Conservation (phyloP, 2,329 filamentous ascomycete genomes). For the Penicillium sp. region DNA sequence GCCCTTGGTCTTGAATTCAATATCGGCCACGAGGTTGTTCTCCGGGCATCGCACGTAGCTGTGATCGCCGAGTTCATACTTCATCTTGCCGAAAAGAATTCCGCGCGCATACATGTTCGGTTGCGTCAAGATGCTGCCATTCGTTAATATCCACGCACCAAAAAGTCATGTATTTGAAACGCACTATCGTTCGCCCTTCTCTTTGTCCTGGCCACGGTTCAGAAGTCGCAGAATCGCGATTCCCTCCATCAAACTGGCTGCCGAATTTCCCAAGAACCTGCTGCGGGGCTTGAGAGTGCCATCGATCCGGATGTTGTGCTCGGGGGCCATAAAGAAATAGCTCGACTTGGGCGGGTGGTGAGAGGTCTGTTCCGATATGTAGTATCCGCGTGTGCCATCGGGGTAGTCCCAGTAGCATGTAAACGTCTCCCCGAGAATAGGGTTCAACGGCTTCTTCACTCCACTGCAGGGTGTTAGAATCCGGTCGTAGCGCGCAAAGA, state of each 20-base stretch:
- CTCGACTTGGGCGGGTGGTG: conserved; percentile 98
- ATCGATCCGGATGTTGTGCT: conserved; percentile 91
- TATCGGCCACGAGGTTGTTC: conserved; percentile 78
- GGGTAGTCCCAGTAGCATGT: conserved; percentile 94
- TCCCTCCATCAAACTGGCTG: conserved; percentile 97
- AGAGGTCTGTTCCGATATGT: conserved; percentile 95
- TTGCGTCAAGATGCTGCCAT: conserved; percentile 77
- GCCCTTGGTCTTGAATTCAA: conserved; percentile 98
- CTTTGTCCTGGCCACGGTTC: conserved; percentile 66
- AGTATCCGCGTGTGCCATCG: conserved; percentile 83
- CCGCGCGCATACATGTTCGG: conserved; percentile 99
- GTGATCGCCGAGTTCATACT: conserved; percentile 96
- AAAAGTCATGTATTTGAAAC: conserved; percentile 37
- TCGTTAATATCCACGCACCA: conserved; percentile 6
- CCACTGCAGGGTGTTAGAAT: conserved; percentile 56
- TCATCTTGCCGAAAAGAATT: conserved; percentile 98
- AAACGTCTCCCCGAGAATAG: conserved; percentile 90
- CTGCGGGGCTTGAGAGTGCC: conserved; percentile 92
- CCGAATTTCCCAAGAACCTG: conserved; percentile 94
- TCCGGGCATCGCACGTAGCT: conserved; percentile 91
- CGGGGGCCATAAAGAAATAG: conserved; percentile 97
- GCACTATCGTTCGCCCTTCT: conserved; percentile 80
- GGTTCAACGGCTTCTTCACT: conserved; percentile 97
- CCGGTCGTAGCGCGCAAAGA: neutral
- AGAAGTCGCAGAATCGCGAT: conserved; percentile 80